These are phyloP conservation scores for Ramicandelaber brevisporus DNA, from an alignment of 192 early-diverging fungal species.

Conservation along the genomic window DNA sequence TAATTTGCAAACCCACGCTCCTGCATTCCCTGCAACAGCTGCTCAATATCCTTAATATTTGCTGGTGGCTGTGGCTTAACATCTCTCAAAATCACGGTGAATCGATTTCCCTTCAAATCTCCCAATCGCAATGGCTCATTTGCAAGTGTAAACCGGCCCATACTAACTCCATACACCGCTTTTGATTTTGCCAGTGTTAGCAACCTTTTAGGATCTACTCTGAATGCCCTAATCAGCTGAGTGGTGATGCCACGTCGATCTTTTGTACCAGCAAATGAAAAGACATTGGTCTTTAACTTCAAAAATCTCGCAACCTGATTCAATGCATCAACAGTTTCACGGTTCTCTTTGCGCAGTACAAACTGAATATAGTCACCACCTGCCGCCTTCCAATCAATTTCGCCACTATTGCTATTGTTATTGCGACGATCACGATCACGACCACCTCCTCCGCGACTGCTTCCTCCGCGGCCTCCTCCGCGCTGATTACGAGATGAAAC, in stretches of 20 bases:
- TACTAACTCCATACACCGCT: constrained; percentile 2
- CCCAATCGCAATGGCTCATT: constrained; percentile 44
- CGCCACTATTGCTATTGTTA: background rate
- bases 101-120: constrained; percentile 71
- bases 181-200: no score
- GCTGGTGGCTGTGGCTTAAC: constrained; percentile 10
- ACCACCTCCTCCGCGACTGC: constrained; percentile 2
- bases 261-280: constrained; percentile 83
- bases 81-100: constrained; percentile 55
- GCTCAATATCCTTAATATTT: constrained; percentile 16
- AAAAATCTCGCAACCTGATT: constrained; percentile 12
- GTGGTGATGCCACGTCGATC: constrained; percentile 77
- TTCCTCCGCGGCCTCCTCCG: background rate
- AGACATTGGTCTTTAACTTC: constrained; percentile 12
- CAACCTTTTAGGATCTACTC: constrained; percentile 15
- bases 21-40: constrained; percentile 34
- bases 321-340: constrained; percentile 72
- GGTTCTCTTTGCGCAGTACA: constrained; percentile 77
- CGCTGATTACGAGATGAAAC: background rate
- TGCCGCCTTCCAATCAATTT: constrained; percentile 17
- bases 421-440: background rate
- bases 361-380: constrained; percentile 62
- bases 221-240: constrained; percentile 49
- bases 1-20: constrained; percentile 86
- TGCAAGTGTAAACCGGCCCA: constrained; percentile 60